Percentiles rank a stretch among this genome's conserved stretches.
Evolutionary conservation across 129 eudicot genomes (phyloP).

Genomic region (Dittrichia graveolens): DNA sequence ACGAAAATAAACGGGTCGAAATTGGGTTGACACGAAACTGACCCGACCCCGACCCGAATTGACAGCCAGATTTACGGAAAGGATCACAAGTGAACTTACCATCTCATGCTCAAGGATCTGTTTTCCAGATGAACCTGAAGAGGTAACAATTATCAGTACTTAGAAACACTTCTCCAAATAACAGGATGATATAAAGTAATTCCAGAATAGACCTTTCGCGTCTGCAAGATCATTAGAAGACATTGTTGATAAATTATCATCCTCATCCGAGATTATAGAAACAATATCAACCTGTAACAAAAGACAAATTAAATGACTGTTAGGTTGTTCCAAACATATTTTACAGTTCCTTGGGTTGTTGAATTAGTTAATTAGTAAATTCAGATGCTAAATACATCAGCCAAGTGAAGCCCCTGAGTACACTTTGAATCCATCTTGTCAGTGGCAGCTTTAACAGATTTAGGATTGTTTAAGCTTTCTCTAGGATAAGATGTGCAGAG

Average conservation of each 20-base stretch:
- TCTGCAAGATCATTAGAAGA: constrained; percentile 39
- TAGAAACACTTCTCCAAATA: constrained; percentile 24
- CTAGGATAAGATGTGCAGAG: constrained; percentile 11
- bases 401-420: constrained; percentile 22
- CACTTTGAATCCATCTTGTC: constrained; percentile 27
- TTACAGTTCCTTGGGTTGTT: not conserved
- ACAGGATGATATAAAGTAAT: constrained; percentile 4
- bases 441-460: constrained; percentile 30
- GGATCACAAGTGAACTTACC: constrained; percentile 31
- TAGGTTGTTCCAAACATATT: constrained; percentile 22
- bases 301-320: not conserved
- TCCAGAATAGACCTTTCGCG: constrained; percentile 45
- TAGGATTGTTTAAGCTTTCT: constrained; percentile 14
- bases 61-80: no score
- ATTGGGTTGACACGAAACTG: no score
- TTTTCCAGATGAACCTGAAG: constrained; percentile 42
- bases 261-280: constrained; percentile 57
- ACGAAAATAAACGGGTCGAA: no score
- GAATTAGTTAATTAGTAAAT: not conserved
- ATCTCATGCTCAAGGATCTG: constrained; percentile 21
- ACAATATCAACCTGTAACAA: constrained; percentile 45
- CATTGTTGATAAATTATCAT: constrained; percentile 30
- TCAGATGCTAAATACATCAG: constrained; percentile 33
- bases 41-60: no score
- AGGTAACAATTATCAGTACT: constrained; percentile 15